phyloP scores from a whole-genome alignment of 768 basidiomycete species.

The Termitomyces sp. region DNA sequence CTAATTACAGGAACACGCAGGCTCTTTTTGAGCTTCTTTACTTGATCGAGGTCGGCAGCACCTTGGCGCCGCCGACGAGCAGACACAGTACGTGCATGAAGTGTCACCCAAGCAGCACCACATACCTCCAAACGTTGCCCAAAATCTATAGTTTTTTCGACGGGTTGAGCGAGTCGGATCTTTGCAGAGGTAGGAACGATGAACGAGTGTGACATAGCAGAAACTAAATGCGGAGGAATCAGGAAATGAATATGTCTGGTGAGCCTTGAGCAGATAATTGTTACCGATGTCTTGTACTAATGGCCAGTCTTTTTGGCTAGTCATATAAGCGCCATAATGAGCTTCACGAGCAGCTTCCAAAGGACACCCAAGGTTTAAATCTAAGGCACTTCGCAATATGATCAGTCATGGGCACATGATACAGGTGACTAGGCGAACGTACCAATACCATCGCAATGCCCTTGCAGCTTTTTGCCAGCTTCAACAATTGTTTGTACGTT shows the following conservation, averaged over 20 bases:
- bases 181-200: constrained; percentile 65
- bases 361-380: constrained; percentile 81
- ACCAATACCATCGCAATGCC: constrained; percentile 71
- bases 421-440: constrained; percentile 13
- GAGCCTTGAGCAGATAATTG: constrained; percentile 2
- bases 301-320: constrained; percentile 70
- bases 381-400: constrained; percentile 31
- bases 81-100: constrained; percentile 74
- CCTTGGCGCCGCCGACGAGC: constrained; percentile 68
- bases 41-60: constrained; percentile 60
- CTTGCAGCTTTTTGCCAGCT: constrained; percentile 57
- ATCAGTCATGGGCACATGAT: not conserved
- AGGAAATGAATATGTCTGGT: not conserved
- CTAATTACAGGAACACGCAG: constrained; percentile 61
- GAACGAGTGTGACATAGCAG: constrained; percentile 59
- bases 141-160: constrained; percentile 49
- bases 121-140: constrained; percentile 56
- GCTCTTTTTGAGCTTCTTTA: constrained; percentile 49
- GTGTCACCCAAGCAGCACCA: constrained; percentile 66
- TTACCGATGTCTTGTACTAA: constrained; percentile 61
- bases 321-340: constrained; percentile 75
- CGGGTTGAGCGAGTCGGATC: constrained; percentile 54
- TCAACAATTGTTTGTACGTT: constrained; percentile 56
- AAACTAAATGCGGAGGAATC: constrained; percentile 38
- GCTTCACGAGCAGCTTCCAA: constrained; percentile 63